A percentile compares a stretch with the other conserved stretches of the same genome.
These are phyloP conservation scores for Saturnispora diversa DNA, from an alignment of 805 yeast species.

Conservation along the genomic window DNA sequence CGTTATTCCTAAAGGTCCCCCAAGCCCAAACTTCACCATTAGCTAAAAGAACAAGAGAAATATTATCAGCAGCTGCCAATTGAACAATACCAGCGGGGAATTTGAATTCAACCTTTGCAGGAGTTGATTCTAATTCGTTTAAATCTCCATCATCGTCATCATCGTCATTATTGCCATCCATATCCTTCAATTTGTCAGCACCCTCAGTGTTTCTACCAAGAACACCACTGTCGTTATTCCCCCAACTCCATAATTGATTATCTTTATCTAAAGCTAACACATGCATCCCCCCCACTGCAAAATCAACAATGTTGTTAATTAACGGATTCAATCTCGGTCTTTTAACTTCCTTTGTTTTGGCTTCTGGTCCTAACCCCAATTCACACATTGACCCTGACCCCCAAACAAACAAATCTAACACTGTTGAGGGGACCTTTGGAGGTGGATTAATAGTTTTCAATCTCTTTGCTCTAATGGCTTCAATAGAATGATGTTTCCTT, in stretches of 20 bases:
- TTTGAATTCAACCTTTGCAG: slow-evolving; percentile 56
- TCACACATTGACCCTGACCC: slow-evolving; percentile 98
- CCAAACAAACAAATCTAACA: slow-evolving; percentile 81
- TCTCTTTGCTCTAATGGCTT: slow-evolving; percentile 42
- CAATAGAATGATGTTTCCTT: slow-evolving; percentile 28
- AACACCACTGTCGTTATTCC: slow-evolving; percentile 87
- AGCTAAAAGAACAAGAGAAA: slow-evolving; percentile 70
- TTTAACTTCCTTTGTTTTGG: slow-evolving; percentile 86
- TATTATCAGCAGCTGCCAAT: slow-evolving; percentile 85
- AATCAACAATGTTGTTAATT: slow-evolving; percentile 62
- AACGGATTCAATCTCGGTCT: slow-evolving; percentile 91
- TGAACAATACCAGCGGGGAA: slow-evolving; percentile 64
- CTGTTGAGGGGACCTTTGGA: slow-evolving; percentile 33
- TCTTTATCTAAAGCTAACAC: slow-evolving; percentile 69
- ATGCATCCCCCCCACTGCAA: slow-evolving; percentile 97
- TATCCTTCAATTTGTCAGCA: slow-evolving; percentile 58
- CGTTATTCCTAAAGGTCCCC: slow-evolving; percentile 95
- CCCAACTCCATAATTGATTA: slow-evolving; percentile 96
- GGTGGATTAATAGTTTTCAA: slow-evolving; percentile 38
- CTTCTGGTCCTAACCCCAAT: slow-evolving; percentile 92
- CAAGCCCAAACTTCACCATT: slow-evolving; percentile 91
- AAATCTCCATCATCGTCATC: slow-evolving; percentile 78
- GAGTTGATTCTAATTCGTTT: slow-evolving; percentile 85
- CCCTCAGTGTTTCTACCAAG: slow-evolving; percentile 78
- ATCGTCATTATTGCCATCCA: slow-evolving; percentile 49